Conservation (phyloP, 495 filamentous ascomycete species). For the Penicillium lagena region DNA sequence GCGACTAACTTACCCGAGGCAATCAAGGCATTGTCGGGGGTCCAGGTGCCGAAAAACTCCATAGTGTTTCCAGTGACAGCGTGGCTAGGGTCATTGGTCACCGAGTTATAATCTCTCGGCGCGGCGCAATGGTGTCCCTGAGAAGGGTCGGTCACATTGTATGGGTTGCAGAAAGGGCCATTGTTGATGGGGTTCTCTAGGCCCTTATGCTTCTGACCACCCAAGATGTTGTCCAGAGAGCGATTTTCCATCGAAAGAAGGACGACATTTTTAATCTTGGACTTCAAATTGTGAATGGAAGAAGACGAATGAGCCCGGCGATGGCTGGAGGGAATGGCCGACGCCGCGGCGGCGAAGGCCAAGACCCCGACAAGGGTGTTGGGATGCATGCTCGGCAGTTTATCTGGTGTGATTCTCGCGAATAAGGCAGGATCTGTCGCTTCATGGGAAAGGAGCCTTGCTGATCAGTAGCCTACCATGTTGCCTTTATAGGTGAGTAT, state of each 20-base stretch:
- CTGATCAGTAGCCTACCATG: too few relatives aligned
- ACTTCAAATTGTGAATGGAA: conserved; percentile 27
- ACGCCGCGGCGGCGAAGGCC: conserved; percentile 27
- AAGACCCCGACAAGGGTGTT: conserved; percentile 26
- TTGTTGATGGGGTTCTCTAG: conserved; percentile 40
- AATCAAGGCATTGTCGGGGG: conserved; percentile 32
- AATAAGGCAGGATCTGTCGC: too few relatives aligned
- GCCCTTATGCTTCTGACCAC: conserved; percentile 28
- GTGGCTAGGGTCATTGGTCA: conserved; percentile 11
- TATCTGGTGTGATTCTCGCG: too few relatives aligned
- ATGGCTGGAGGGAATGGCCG: conserved; percentile 18
- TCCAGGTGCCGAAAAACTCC: conserved; percentile 40
- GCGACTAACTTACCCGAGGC: conserved; percentile 24
- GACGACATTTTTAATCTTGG: conserved; percentile 43
- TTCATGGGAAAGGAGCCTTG: too few relatives aligned
- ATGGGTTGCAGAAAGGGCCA: conserved; percentile 38
- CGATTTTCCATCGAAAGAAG: conserved; percentile 41
- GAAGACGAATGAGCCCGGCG: conserved; percentile 8
- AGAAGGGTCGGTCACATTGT: conserved; percentile 32
- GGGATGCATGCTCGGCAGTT: too few relatives aligned
- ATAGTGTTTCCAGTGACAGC: conserved; percentile 36
- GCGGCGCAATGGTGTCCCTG: conserved; percentile 31
- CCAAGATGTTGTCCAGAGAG: conserved; percentile 40
- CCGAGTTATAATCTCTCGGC: conserved; percentile 35
- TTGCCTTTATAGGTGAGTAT: too few relatives aligned